Conservation (phyloP, 768 basidiomycete species). For the Lactifluus subvellereus region DNA sequence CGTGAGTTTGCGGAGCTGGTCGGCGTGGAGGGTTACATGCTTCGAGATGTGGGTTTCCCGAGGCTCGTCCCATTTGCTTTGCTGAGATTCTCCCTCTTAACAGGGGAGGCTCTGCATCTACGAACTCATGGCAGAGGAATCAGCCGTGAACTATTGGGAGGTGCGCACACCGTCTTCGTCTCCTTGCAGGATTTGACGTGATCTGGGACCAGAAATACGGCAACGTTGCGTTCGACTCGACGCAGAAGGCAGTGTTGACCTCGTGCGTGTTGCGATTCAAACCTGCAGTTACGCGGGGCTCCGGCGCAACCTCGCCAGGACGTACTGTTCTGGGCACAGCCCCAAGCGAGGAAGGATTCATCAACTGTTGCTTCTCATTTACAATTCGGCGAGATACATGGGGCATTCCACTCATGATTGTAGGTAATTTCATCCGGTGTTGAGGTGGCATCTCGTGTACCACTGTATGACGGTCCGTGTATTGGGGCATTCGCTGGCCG, state of each 20-base stretch:
- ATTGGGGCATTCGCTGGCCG: neutral
- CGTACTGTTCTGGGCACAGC: constrained; percentile 26
- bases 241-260: constrained; percentile 88
- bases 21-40: constrained; percentile 78
- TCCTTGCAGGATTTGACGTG: neutral
- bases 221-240: constrained; percentile 86
- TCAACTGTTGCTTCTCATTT: constrained; percentile 89
- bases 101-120: constrained; percentile 92
- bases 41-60: constrained; percentile 65
- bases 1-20: constrained; percentile 90
- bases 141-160: constrained; percentile 97
- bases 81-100: neutral
- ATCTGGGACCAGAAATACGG: constrained; percentile 72
- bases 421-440: constrained; percentile 79
- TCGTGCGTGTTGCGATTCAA: constrained; percentile 84
- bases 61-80: neutral
- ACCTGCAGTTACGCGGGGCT: constrained; percentile 47
- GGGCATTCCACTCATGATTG: constrained; percentile 87
- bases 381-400: constrained; percentile 79
- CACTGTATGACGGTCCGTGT: neutral
- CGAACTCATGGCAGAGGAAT: constrained; percentile 97
- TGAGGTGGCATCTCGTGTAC: neutral
- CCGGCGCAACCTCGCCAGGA: constrained; percentile 30
- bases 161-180: constrained; percentile 35
- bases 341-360: constrained; percentile 62